Evolutionary conservation across 2,329 filamentous ascomycete genomes (phyloP).

Genomic region (Epichloe sibirici): DNA sequence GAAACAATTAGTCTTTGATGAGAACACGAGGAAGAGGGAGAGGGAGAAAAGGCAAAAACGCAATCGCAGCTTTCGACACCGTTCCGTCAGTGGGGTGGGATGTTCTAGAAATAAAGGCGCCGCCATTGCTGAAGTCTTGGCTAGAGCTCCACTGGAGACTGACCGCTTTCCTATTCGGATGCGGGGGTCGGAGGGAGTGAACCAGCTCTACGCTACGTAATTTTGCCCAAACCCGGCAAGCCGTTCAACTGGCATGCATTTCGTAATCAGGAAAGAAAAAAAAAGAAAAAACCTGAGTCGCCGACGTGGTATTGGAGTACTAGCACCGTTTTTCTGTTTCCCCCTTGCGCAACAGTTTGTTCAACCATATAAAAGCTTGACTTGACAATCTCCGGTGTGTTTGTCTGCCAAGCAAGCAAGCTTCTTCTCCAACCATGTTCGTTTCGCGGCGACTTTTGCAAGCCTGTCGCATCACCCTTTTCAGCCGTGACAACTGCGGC

Average conservation of each 20-base stretch:
- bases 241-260: neutral
- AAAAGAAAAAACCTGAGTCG: no score
- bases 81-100: conserved; percentile 21
- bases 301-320: no score
- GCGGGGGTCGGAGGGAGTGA: conserved; percentile 14
- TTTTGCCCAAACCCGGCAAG: neutral
- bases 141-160: conserved; percentile 5
- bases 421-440: conserved; percentile 30
- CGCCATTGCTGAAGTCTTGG: neutral
- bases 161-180: conserved; percentile 24
- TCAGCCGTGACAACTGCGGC: conserved; percentile 59
- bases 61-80: neutral
- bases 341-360: neutral
- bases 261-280: neutral
- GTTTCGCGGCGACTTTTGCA: conserved; percentile 37
- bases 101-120: conserved; percentile 25
- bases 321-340: neutral
- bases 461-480: conserved; percentile 58
- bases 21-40: neutral
- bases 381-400: neutral
- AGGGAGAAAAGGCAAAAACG: neutral
- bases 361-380: neutral
- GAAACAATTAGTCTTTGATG: neutral
- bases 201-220: neutral
- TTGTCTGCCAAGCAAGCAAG: neutral